Evolutionary conservation across 805 yeast species (phyloP).

Genomic region (Wickerhamiella cacticola): DNA sequence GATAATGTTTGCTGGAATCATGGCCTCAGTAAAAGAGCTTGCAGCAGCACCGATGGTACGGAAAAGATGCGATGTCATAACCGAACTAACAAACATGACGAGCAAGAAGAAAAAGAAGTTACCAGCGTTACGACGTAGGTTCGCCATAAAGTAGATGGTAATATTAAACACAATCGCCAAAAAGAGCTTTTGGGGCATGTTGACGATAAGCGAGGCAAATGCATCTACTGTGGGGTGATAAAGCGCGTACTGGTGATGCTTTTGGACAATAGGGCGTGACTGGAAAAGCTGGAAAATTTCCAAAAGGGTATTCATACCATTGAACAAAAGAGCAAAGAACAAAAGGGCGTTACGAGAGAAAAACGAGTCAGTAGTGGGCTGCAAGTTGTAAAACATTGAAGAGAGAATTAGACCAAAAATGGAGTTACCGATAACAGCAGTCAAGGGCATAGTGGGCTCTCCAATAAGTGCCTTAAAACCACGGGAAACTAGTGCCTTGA

Average conservation of each 20-base stretch:
- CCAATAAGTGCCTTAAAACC: slow-evolving; percentile 47
- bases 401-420: slow-evolving; percentile 51
- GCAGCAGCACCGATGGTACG: slow-evolving; percentile 41
- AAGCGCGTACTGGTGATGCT: slow-evolving; percentile 59
- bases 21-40: slow-evolving; percentile 44
- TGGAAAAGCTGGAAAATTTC: slow-evolving; percentile 40
- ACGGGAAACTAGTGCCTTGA: slow-evolving; percentile 38
- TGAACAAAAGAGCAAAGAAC: slow-evolving; percentile 49
- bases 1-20: slow-evolving; percentile 45
- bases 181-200: slow-evolving; percentile 48
- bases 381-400: slow-evolving; percentile 46
- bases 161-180: slow-evolving; percentile 37
- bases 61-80: slow-evolving; percentile 42
- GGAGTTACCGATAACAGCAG: slow-evolving; percentile 38
- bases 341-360: slow-evolving; percentile 54
- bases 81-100: slow-evolving; percentile 35
- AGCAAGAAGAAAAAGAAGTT: slow-evolving; percentile 42
- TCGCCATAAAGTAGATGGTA: slow-evolving; percentile 46
- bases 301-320: slow-evolving; percentile 48
- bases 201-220: slow-evolving; percentile 46
- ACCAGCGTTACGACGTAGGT: slow-evolving; percentile 39
- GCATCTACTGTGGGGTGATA: slow-evolving; percentile 70
- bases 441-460: slow-evolving; percentile 41
- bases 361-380: slow-evolving; percentile 41
- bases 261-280: slow-evolving; percentile 49